Conservation (phyloP, 2,329 filamentous ascomycete genomes). For the Fusarium sulawesiense region DNA sequence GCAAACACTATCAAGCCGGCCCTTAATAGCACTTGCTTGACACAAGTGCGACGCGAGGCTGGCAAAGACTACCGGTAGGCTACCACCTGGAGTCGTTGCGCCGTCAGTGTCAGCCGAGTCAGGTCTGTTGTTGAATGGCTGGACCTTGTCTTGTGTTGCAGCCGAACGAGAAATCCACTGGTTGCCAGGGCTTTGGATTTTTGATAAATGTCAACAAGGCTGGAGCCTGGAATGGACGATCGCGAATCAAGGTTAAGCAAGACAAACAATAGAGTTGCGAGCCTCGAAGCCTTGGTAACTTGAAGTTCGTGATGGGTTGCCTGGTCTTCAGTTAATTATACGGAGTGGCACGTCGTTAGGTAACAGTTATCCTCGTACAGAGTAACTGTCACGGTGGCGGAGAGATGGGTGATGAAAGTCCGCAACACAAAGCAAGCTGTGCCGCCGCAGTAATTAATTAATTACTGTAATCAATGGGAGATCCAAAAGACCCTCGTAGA, state of each 20-base stretch:
- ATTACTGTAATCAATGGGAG: conserved; percentile 2
- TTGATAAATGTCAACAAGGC: conserved; percentile 34
- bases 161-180: conserved; percentile 28
- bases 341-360: conserved; percentile 18
- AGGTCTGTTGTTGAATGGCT: conserved; percentile 19
- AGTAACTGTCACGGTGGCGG: conserved; percentile 8
- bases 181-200: conserved; percentile 31
- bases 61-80: conserved; percentile 27
- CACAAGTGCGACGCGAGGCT: conserved; percentile 43
- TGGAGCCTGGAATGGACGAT: conserved; percentile 42
- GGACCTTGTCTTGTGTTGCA: conserved; percentile 24
- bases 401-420: conserved; percentile 24
- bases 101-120: conserved; percentile 27
- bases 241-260: conserved; percentile 16
- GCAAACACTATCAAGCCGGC: conserved; percentile 35
- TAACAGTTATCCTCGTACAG: conserved; percentile 13
- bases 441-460: conserved; percentile 6
- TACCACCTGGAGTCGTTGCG: conserved; percentile 31
- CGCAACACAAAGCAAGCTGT: conserved; percentile 20
- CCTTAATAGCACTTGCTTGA: conserved; percentile 33
- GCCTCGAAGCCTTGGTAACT: conserved; percentile 13
- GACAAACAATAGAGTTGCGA: conserved; percentile 31
- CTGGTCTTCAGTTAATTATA: conserved; percentile 20
- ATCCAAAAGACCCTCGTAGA: not conserved
- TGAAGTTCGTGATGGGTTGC: conserved; percentile 12